Evolutionary conservation across 352 stramenopile species (phyloP).

Genomic region (Phytophthora pini): DNA sequence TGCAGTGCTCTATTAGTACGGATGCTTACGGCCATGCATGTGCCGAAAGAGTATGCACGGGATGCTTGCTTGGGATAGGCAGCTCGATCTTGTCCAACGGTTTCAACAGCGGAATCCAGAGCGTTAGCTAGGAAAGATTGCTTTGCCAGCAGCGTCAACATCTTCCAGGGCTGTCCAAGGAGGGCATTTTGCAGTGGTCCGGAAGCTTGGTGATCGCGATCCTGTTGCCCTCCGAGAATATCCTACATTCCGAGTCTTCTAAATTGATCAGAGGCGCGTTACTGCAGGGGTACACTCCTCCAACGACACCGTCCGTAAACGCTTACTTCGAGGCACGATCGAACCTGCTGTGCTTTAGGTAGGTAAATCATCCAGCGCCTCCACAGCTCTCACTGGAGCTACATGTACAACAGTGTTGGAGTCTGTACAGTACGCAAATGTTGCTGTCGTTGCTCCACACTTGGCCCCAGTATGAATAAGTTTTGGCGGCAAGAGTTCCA

Average conservation of each 20-base stretch:
- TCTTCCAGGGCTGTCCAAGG: background rate
- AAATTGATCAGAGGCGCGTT: background rate
- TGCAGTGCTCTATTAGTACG: background rate
- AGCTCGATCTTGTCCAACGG: conserved; percentile 8
- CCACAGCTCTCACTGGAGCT: too few species aligned
- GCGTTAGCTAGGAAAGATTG: background rate
- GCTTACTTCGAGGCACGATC: too few species aligned
- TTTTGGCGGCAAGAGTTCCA: conserved; percentile 16
- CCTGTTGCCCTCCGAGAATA: background rate
- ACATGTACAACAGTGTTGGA: too few species aligned
- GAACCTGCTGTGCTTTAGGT: too few species aligned
- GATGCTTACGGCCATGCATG: background rate
- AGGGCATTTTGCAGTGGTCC: background rate
- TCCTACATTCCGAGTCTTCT: background rate
- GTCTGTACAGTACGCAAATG: too few species aligned
- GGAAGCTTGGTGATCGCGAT: conserved; percentile 4
- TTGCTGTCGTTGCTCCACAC: background rate
- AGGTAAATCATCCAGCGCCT: too few species aligned
- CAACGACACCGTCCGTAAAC: too few species aligned
- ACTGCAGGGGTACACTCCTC: background rate
- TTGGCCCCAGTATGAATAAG: background rate
- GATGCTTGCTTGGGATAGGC: conserved; percentile 5
- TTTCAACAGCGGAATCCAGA: conserved; percentile 9
- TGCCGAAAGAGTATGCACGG: background rate
- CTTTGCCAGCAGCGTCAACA: background rate